These are phyloP conservation scores for Fusarium azukiicola DNA, from an alignment of 2,329 filamentous ascomycete genomes.

Conservation along the genomic window DNA sequence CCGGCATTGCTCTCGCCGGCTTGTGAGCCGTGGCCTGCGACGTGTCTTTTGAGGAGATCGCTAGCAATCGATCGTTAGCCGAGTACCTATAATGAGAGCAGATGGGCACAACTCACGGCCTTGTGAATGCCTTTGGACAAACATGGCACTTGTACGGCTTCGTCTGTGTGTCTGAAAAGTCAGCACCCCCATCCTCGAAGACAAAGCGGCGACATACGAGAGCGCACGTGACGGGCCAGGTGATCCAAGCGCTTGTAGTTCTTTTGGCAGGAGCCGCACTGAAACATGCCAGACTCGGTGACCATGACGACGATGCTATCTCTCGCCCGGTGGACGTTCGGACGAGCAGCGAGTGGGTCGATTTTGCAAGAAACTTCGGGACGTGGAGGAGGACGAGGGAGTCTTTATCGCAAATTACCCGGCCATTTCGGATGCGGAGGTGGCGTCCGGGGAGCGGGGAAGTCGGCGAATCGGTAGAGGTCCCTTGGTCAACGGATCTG, in stretches of 20 bases:
- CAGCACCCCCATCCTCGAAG: background rate
- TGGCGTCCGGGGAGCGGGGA: constrained; percentile 24
- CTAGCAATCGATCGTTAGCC: constrained; percentile 31
- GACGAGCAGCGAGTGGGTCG: background rate
- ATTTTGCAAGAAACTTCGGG: background rate
- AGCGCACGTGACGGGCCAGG: constrained; percentile 59
- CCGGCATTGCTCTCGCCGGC: constrained; percentile 21
- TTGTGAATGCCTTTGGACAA: constrained; percentile 56
- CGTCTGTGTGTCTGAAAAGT: constrained; percentile 55
- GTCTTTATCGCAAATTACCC: constrained; percentile 14
- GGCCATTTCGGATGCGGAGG: constrained; percentile 21
- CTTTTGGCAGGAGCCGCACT: constrained; percentile 54
- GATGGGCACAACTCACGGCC: constrained; percentile 48
- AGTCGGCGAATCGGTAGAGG: background rate
- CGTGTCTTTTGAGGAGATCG: constrained; percentile 54
- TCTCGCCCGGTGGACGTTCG: constrained; percentile 9
- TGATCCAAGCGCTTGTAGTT: constrained; percentile 58
- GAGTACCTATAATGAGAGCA: background rate
- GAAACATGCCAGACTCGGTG: constrained; percentile 50
- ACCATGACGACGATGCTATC: constrained; percentile 29
- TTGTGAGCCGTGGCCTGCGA: constrained; percentile 47
- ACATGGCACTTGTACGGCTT: constrained; percentile 57
- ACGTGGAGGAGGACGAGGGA: constrained; percentile 16
- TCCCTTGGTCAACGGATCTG: background rate
- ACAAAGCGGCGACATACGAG: constrained; percentile 49